A percentile compares a stretch with the other conserved stretches of the same genome.
phyloP scores from a whole-genome alignment of 2,329 filamentous ascomycete species.

The Decorospora gaudefroyi region DNA sequence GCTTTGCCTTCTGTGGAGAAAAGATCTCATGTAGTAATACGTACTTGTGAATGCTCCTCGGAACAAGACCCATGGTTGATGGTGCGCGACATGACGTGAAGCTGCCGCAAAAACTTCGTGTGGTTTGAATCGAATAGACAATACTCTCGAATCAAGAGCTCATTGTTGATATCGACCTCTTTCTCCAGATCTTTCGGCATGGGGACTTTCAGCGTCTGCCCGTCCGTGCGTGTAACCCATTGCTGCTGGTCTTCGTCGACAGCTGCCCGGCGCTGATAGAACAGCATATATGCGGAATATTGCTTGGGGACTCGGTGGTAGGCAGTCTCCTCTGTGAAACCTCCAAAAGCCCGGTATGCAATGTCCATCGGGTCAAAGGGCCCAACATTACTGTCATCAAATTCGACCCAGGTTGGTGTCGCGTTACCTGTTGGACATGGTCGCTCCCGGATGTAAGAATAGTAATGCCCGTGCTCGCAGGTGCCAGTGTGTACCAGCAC shows the following conservation, averaged over 20 bases:
- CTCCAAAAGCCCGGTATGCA: conserved; percentile 72
- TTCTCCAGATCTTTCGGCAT: conserved; percentile 54
- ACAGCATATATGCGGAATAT: conserved; percentile 91
- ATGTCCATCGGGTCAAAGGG: conserved; percentile 75
- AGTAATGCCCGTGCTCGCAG: conserved; percentile 94
- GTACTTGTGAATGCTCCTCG: conserved; percentile 46
- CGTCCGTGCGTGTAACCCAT: conserved; percentile 48
- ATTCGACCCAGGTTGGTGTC: conserved; percentile 75
- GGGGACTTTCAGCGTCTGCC: conserved; percentile 54
- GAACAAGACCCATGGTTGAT: conserved; percentile 57
- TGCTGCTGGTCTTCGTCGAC: conserved; percentile 52
- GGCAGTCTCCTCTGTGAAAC: conserved; percentile 42
- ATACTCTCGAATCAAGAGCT: conserved; percentile 72
- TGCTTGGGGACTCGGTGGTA: conserved; percentile 38
- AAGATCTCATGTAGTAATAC: neutral
- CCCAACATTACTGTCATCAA: conserved; percentile 86
- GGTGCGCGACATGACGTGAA: conserved; percentile 63
- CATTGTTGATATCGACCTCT: conserved; percentile 73
- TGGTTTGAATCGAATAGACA: conserved; percentile 78
- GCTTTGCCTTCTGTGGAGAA: neutral
- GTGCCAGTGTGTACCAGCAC: conserved; percentile 92
- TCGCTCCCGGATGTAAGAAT: conserved; percentile 88
- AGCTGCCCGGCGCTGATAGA: conserved; percentile 81
- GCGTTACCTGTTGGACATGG: conserved; percentile 57
- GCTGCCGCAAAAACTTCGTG: conserved; percentile 65